Base-by-base conservation (phyloP, 2,329 filamentous ascomycete genomes). In the Phyllosticta citribraziliensis region DNA sequence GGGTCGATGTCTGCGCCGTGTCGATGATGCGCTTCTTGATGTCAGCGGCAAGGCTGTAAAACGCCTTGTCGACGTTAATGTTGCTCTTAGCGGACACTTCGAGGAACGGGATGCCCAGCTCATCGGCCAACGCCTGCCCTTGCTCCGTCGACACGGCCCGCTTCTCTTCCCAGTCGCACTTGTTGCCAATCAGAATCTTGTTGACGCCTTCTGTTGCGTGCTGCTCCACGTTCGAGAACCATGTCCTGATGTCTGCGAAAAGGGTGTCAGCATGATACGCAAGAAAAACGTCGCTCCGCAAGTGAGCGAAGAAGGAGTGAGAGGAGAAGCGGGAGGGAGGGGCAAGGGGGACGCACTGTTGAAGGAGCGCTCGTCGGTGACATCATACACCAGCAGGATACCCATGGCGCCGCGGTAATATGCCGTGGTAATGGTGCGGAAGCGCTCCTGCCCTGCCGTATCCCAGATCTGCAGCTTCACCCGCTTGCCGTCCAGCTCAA, bases 391-490 rank as follows among this genome's bases (percentile, higher is more conserved):
- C 66, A 99, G 83, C 74, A 97, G 80, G 68, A 97, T 97, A 64
- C 94, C 94, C 93, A 97, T 97, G 67, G 94, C 94, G 70, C 94
- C 94, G 72, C 94, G 85, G 78, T 99, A 99, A 80, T 99, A 99
- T 67, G 94, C 93, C 55, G 94, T 97, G 58, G 94, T 99, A 79
- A 99, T 99, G 66, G 94, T 99, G 67, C 94, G 86, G 84, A 99
- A 99, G 65, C 94, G 88, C 79, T 99, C 94, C 78, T 99, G 94
- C 60, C 94, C 94, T 59, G 94, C 94, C 25, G 94, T 99, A 74
- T 99, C 94, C 94, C 94, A 99, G 78, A 99, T 99, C 81, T 99
- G 94, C 74, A 99, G 80, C 83, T 99, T 99, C 71, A 99, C 94
- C 65, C 93, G 85, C 85, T 99, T 99, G 74, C 93, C 93, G 78